These are phyloP conservation scores for Musa acuminata DNA, from an alignment of 176 grass and related monocot species.

Conservation along the genomic window DNA sequence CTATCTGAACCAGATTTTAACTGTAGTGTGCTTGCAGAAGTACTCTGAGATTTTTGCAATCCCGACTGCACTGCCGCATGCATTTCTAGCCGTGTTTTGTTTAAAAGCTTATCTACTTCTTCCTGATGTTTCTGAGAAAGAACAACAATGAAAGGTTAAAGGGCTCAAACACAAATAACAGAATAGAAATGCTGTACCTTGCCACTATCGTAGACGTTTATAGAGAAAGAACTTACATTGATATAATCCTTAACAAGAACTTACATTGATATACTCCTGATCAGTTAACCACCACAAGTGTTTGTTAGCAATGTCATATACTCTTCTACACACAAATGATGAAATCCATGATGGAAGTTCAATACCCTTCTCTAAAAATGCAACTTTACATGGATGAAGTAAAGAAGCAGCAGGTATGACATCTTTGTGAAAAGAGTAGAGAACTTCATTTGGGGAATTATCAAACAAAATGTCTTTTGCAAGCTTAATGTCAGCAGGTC, in stretches of 20 bases:
- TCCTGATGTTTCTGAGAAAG: slow-evolving; percentile 68
- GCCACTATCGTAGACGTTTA: neutral
- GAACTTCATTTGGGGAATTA: slow-evolving; percentile 67
- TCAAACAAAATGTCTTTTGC: slow-evolving; percentile 49
- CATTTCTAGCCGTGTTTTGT: slow-evolving; percentile 80
- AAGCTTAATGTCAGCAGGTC: slow-evolving; percentile 64
- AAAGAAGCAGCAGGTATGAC: slow-evolving; percentile 64
- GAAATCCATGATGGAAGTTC: slow-evolving; percentile 59
- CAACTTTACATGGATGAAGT: slow-evolving; percentile 86
- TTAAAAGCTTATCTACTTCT: slow-evolving; percentile 71
- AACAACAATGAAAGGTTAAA: slow-evolving; percentile 4
- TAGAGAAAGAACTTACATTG: slow-evolving; percentile 31
- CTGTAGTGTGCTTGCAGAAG: slow-evolving; percentile 44
- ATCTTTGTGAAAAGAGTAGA: slow-evolving; percentile 90
- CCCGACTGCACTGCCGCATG: slow-evolving; percentile 70
- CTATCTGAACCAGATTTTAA: slow-evolving; percentile 43
- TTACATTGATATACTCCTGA: slow-evolving; percentile 85
- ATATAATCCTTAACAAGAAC: slow-evolving; percentile 68
- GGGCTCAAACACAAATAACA: neutral
- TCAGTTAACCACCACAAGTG: slow-evolving; percentile 96
- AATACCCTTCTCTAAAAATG: slow-evolving; percentile 66
- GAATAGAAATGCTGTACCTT: neutral
- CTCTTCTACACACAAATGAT: slow-evolving; percentile 67
- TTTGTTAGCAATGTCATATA: slow-evolving; percentile 86
- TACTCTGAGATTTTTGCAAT: slow-evolving; percentile 55